A percentile compares a stretch with the other conserved stretches of the same genome.
These are phyloP conservation scores for Skeletonema marinoi DNA, from an alignment of 108 stramenopile genomes.

Conservation along the genomic window DNA sequence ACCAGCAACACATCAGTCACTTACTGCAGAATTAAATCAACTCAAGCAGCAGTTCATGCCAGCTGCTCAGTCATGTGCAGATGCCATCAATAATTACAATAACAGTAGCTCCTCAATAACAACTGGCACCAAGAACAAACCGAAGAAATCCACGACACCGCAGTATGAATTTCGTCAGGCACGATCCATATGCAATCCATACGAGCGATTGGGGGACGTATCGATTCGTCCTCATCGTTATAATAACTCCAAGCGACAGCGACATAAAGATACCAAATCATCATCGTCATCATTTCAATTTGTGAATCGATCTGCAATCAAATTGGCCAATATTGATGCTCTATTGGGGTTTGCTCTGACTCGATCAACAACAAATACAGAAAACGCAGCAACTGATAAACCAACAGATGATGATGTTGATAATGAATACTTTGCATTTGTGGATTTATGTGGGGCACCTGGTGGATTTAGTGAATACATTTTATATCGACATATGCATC, in stretches of 20 bases:
- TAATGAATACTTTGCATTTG: conserved; percentile 61
- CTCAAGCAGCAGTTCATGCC: conserved; percentile 66
- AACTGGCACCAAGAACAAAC: not conserved
- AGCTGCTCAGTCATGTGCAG: conserved; percentile 52
- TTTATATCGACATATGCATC: conserved; percentile 53
- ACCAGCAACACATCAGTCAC: not conserved
- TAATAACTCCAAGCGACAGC: conserved; percentile 32
- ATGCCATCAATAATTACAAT: conserved; percentile 9
- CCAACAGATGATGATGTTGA: not conserved
- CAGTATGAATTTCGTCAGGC: conserved; percentile 62
- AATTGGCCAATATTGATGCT: conserved; percentile 84
- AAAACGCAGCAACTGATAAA: not conserved
- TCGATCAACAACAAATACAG: not conserved
- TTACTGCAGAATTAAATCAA: conserved; percentile 20
- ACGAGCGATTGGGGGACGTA: conserved; percentile 64
- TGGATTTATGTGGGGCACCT: conserved; percentile 88
- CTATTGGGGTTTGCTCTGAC: conserved; percentile 61
- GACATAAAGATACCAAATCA: conserved; percentile 22
- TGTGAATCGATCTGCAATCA: conserved; percentile 81
- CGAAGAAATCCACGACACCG: not conserved
- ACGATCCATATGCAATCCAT: conserved; percentile 70
- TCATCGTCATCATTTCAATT: conserved; percentile 44
- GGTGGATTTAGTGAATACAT: conserved; percentile 91
- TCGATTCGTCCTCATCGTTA: not conserved
- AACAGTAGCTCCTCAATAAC: not conserved